Percentiles rank a stretch among this genome's conserved stretches.
These are phyloP conservation scores for Camillea tinctor DNA, from an alignment of 2,329 filamentous ascomycete genomes.

Conservation along the genomic window DNA sequence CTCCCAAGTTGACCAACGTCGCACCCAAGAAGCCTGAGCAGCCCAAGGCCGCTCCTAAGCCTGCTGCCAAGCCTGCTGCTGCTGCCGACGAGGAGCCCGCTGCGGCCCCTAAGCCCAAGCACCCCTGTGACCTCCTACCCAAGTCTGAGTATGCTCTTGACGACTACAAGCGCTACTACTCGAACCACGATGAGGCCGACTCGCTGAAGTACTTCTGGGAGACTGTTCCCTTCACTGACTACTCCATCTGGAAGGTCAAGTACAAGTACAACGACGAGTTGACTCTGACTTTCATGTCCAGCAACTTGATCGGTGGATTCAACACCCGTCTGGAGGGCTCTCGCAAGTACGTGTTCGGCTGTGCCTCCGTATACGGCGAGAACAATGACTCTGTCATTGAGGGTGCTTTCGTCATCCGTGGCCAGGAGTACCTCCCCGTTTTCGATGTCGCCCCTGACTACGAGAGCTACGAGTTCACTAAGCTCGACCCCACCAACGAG, in stretches of 20 bases:
- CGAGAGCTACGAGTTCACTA: conserved; percentile 94
- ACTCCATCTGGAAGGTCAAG: conserved; percentile 89
- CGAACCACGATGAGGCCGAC: conserved; percentile 83
- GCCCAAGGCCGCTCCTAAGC: conserved; percentile 55
- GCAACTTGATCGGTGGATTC: conserved; percentile 98
- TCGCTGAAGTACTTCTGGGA: conserved; percentile 99
- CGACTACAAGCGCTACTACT: conserved; percentile 99
- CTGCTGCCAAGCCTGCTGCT: conserved; percentile 43
- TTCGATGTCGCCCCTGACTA: conserved; percentile 97
- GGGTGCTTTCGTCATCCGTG: conserved; percentile 93
- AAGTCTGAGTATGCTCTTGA: conserved; percentile 81
- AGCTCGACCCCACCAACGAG: conserved; percentile 85
- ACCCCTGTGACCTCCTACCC: conserved; percentile 84
- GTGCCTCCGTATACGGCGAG: conserved; percentile 81
- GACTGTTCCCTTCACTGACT: conserved; percentile 90
- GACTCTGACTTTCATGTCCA: conserved; percentile 96
- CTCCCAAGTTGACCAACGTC: conserved; percentile 69
- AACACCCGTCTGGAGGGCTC: conserved; percentile 95
- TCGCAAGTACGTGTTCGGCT: conserved; percentile 97
- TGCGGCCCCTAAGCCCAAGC: conserved; percentile 85
- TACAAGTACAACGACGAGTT: conserved; percentile 99
- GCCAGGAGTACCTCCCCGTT: conserved; percentile 78
- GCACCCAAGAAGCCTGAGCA: conserved; percentile 77
- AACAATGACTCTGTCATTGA: conserved; percentile 88
- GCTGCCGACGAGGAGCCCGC: conserved; percentile 54